Evolutionary conservation across 805 yeast genomes (phyloP).

Genomic region (Candida xyloterini): DNA sequence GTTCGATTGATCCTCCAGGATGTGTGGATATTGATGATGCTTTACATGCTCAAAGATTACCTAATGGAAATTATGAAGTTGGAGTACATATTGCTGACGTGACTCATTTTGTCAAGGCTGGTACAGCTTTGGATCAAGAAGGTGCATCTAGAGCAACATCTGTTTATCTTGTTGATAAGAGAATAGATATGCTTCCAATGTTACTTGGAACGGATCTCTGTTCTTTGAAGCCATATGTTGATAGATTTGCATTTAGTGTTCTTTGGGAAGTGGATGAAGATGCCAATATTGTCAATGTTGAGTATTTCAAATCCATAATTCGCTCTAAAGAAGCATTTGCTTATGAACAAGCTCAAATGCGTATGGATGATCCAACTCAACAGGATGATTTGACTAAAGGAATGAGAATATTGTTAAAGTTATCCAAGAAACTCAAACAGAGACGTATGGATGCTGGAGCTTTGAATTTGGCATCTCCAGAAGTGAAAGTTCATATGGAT

Average conservation of each 20-base stretch:
- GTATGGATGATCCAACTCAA: conserved; percentile 77
- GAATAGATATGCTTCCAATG: conserved; percentile 98
- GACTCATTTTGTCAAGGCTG: conserved; percentile 92
- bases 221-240: conserved; percentile 92
- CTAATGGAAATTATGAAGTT: conserved; percentile 93
- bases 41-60: conserved; percentile 75
- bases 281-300: conserved; percentile 78
- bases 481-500: conserved; percentile 95
- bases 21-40: conserved; percentile 99
- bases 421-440: conserved; percentile 85
- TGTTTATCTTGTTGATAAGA: conserved; percentile 92
- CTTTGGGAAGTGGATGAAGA: conserved; percentile 90
- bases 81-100: conserved; percentile 99
- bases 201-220: conserved; percentile 92
- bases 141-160: conserved; percentile 98
- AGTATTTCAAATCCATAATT: conserved; percentile 84
- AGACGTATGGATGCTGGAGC: conserved; percentile 94
- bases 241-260: conserved; percentile 92
- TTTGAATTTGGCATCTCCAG: conserved; percentile 93
- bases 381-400: conserved; percentile 85
- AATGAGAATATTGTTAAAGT: conserved; percentile 72
- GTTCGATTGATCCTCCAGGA: conserved; percentile 96
- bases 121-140: conserved; percentile 87
- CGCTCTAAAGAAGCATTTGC: conserved; percentile 92
- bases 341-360: conserved; percentile 85